Evolutionary conservation across 2,329 filamentous ascomycete genomes (phyloP).

Genomic region (Verticillium tricorpus): DNA sequence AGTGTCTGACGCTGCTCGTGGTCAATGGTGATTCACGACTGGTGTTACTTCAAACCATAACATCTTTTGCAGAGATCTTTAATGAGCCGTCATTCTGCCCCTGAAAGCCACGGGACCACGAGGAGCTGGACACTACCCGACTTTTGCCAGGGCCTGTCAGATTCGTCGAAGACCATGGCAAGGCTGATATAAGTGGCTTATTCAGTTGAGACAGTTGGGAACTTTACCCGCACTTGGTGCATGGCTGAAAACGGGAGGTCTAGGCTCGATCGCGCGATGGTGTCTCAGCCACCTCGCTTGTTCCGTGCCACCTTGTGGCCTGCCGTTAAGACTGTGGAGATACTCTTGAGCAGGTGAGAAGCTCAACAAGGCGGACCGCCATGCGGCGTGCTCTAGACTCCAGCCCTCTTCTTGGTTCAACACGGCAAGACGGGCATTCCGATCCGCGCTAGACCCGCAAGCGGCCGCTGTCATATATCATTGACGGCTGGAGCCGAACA

Average conservation of each 20-base stretch:
- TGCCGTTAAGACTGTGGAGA: neutral
- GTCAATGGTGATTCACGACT: neutral
- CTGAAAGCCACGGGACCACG: neutral
- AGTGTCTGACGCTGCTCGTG: neutral
- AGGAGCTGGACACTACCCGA: neutral
- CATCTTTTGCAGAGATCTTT: neutral
- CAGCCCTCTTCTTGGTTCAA: neutral
- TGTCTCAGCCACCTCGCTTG: neutral
- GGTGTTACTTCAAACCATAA: neutral
- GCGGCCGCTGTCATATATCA: neutral
- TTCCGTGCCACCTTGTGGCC: neutral
- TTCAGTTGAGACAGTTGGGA: neutral
- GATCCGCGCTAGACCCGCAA: neutral
- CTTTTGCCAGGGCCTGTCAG: neutral
- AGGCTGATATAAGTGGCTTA: neutral
- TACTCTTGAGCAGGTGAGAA: neutral
- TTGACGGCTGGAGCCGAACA: neutral
- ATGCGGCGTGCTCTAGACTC: neutral
- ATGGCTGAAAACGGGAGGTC: neutral
- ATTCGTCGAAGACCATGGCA: neutral
- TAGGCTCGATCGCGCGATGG: neutral
- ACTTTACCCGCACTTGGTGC: neutral
- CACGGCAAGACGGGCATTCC: neutral
- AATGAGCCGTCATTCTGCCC: neutral
- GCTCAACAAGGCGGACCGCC: neutral